phyloP scores from a whole-genome alignment of 2,329 filamentous ascomycete genomes.

The Coniosporium tulheliwenetii region DNA sequence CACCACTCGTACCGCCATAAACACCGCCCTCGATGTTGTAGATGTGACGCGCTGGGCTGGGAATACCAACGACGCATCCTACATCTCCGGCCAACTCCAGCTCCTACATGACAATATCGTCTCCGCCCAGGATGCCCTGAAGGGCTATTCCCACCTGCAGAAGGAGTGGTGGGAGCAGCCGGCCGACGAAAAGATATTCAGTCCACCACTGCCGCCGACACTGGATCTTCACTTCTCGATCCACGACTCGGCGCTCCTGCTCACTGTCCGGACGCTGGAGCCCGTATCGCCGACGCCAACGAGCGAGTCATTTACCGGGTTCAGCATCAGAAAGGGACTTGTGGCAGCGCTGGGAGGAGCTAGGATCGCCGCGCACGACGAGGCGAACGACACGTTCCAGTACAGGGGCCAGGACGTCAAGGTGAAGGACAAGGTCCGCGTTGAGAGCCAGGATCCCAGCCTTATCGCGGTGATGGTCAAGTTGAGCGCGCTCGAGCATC shows the following conservation, averaged over 20 bases:
- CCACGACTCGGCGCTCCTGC: slow-evolving; percentile 37
- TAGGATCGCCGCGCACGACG: slow-evolving; percentile 32
- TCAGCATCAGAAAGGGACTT: slow-evolving; percentile 42
- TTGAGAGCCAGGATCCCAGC: slow-evolving; percentile 80
- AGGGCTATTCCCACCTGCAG: slow-evolving; percentile 35
- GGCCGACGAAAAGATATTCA: slow-evolving; percentile 46
- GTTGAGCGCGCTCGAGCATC: slow-evolving; percentile 60
- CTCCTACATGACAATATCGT: slow-evolving; percentile 44
- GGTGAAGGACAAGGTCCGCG: slow-evolving; percentile 76
- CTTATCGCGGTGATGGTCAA: slow-evolving; percentile 74
- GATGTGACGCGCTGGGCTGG: slow-evolving; percentile 61
- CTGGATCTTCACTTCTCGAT: slow-evolving; percentile 55
- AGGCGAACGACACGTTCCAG: slow-evolving; percentile 61
- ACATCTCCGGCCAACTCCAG: slow-evolving; percentile 42
- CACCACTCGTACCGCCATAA: slow-evolving; percentile 60
- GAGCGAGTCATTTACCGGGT: slow-evolving; percentile 29
- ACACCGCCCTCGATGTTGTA: slow-evolving; percentile 69
- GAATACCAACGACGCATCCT: slow-evolving; percentile 41
- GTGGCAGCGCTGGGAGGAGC: slow-evolving; percentile 28
- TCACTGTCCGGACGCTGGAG: slow-evolving; percentile 58
- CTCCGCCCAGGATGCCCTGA: slow-evolving; percentile 43
- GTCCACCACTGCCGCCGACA: slow-evolving; percentile 45
- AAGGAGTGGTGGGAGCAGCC: slow-evolving; percentile 40
- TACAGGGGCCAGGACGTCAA: slow-evolving; percentile 59
- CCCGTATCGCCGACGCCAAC: slow-evolving; percentile 8